Percentiles rank a stretch among this genome's conserved stretches.
Evolutionary conservation across 2,329 filamentous ascomycete genomes (phyloP).

Genomic region (Apiospora phragmitis): DNA sequence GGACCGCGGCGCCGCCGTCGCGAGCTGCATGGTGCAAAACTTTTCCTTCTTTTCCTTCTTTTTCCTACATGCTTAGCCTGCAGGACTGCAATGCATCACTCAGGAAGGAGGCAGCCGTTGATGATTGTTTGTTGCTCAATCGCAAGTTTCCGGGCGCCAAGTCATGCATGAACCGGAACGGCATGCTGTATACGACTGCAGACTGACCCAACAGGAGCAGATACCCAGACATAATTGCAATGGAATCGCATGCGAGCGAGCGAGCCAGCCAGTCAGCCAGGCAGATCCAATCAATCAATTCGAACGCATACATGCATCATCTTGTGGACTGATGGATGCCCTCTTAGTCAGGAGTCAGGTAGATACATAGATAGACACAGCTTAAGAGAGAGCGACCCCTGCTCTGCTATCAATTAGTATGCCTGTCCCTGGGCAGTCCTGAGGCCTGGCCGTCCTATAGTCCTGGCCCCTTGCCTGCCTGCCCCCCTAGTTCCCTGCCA

Average conservation of each 20-base stretch:
- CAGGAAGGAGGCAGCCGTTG: not conserved
- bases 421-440: not conserved
- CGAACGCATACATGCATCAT: not conserved
- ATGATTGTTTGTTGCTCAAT: not conserved
- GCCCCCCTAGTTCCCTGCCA: not conserved
- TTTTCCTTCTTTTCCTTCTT: not conserved
- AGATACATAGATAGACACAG: not conserved
- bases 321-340: not conserved
- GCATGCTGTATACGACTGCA: not conserved
- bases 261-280: not conserved
- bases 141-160: constrained; percentile 2
- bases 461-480: not conserved
- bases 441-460: not conserved
- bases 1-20: not conserved
- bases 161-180: not conserved
- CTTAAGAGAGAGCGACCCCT: not conserved
- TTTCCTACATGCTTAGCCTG: not conserved
- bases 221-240: not conserved
- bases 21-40: not conserved
- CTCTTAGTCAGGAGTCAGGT: not conserved
- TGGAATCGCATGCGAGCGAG: not conserved
- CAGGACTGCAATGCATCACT: not conserved
- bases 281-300: not conserved
- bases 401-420: not conserved
- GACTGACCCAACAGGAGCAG: not conserved